phyloP scores from a whole-genome alignment of 768 basidiomycete genomes.

The Trametopsis cervina region DNA sequence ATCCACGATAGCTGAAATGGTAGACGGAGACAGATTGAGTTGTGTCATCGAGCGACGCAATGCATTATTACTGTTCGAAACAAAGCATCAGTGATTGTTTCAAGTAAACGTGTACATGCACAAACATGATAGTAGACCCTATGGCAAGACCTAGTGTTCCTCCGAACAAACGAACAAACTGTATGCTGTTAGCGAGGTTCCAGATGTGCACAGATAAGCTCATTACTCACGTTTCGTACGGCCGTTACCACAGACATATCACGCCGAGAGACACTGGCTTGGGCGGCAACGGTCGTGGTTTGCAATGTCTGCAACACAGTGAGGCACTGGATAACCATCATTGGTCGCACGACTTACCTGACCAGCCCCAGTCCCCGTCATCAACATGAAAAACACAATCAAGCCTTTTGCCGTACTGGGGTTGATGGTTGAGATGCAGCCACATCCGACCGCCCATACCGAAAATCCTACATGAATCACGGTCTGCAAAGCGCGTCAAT shows the following conservation, averaged over 20 bases:
- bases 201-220: not conserved
- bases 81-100: not conserved
- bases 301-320: conserved; percentile 38
- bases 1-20: conserved; percentile 40
- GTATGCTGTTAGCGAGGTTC: conserved; percentile 2
- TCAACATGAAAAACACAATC: conserved; percentile 37
- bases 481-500: conserved; percentile 26
- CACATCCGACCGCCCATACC: conserved; percentile 64
- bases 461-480: conserved; percentile 60
- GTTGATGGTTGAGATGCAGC: conserved; percentile 59
- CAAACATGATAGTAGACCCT: conserved; percentile 50
- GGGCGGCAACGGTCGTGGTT: conserved; percentile 65
- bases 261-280: conserved; percentile 59
- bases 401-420: conserved; percentile 39
- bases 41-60: conserved; percentile 34
- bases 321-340: not conserved
- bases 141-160: conserved; percentile 63
- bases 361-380: conserved; percentile 22
- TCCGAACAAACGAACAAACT: conserved; percentile 67
- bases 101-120: conserved; percentile 1
- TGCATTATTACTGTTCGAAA: conserved; percentile 35
- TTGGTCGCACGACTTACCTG: conserved; percentile 19
- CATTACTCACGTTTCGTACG: conserved; percentile 42
- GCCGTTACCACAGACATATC: conserved; percentile 79
- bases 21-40: conserved; percentile 29